Conservation (phyloP, 805 yeast species). For the Candida insectalens region DNA sequence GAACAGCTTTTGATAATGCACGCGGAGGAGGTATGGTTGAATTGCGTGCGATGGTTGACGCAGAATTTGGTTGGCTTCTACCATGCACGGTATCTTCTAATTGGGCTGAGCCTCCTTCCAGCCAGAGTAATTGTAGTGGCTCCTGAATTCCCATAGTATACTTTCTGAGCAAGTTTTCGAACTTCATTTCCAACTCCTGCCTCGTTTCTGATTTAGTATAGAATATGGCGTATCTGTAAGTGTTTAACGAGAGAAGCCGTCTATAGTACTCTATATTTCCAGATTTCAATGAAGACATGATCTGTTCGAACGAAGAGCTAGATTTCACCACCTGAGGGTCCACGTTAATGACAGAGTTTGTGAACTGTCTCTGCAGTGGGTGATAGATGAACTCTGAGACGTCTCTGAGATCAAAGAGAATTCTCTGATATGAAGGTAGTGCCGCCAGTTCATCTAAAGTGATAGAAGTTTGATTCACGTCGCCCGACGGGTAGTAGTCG, state of each 20-base stretch:
- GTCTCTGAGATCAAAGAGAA: conserved; percentile 33
- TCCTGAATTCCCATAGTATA: background rate
- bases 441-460: conserved; percentile 4
- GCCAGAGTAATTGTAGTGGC: conserved; percentile 1
- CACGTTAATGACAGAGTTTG: conserved; percentile 23
- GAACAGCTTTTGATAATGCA: background rate
- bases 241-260: conserved; percentile 13
- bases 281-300: conserved; percentile 19
- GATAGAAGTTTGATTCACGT: conserved; percentile 8
- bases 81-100: background rate
- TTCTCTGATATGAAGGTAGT: conserved; percentile 4
- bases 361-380: conserved; percentile 7
- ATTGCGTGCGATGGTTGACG: background rate
- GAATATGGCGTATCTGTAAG: conserved; percentile 27
- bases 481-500: conserved; percentile 1
- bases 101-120: background rate
- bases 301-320: conserved; percentile 10
- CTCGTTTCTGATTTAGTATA: conserved; percentile 25
- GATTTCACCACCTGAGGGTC: conserved; percentile 26
- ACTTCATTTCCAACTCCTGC: conserved; percentile 17
- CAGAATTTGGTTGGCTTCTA: background rate
- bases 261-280: conserved; percentile 23
- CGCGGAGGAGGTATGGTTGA: background rate
- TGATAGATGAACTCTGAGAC: conserved; percentile 21
- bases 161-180: conserved; percentile 5